Evolutionary conservation across 352 stramenopile species (phyloP).

Genomic region (Pythium oligandrum): DNA sequence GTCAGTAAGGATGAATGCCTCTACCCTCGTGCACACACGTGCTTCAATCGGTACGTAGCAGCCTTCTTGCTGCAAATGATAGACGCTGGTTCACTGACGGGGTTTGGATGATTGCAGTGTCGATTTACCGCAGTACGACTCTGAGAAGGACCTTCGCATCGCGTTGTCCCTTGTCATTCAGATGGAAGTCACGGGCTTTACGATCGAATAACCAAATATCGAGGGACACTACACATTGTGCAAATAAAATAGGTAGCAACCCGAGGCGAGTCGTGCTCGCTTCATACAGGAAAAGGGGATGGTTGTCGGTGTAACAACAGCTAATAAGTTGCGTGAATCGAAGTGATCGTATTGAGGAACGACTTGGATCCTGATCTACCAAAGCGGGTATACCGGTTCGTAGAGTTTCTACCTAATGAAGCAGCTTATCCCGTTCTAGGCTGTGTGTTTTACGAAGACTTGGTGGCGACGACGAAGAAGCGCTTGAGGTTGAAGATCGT

Average conservation of each 20-base stretch:
- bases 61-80: no score
- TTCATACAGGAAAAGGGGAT: no score
- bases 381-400: no score
- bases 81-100: no score
- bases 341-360: no score
- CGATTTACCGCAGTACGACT: constrained; percentile 70
- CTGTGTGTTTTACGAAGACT: constrained; percentile 4
- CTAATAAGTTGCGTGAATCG: no score
- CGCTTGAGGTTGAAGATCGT: constrained; percentile 68
- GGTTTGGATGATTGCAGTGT: constrained; percentile 28
- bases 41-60: constrained; percentile 74
- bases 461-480: constrained; percentile 60
- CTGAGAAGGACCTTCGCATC: constrained; percentile 73
- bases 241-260: not conserved
- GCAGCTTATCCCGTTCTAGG: no score
- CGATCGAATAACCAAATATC: constrained; percentile 52
- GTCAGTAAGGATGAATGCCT: constrained; percentile 76
- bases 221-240: not conserved
- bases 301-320: no score
- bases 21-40: constrained; percentile 82
- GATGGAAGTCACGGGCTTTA: constrained; percentile 86
- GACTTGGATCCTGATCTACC: no score
- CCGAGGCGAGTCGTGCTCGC: no score
- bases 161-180: constrained; percentile 79
- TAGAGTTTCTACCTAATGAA: no score